These are phyloP conservation scores for Beauveria brongniartii DNA, from an alignment of 2,329 filamentous ascomycete species.

Conservation along the genomic window DNA sequence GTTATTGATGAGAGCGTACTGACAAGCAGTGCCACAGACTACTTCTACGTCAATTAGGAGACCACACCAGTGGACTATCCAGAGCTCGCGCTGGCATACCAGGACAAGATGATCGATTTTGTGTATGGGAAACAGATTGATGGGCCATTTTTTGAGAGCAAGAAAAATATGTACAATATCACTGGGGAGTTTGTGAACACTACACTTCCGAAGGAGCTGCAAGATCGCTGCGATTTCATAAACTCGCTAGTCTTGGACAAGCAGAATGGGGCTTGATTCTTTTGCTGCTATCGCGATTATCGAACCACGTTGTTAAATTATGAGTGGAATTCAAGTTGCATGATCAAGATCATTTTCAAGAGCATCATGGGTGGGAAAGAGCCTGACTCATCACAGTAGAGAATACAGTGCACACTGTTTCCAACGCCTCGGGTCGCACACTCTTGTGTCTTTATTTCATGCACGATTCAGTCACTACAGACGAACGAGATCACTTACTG, in stretches of 20 bases:
- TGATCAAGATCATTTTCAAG: too few species aligned
- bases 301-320: not conserved
- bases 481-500: fast-evolving
- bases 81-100: slow-evolving; percentile 10
- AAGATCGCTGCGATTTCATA: slow-evolving; percentile 12
- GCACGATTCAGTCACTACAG: not conserved
- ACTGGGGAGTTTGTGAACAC: slow-evolving; percentile 7
- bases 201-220: not conserved
- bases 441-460: not conserved
- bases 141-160: slow-evolving; percentile 12
- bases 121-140: slow-evolving; percentile 11
- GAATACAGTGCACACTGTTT: not conserved
- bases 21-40: slow-evolving; percentile 8
- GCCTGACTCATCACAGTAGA: not conserved
- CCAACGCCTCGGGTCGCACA: not conserved
- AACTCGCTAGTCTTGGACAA: slow-evolving; percentile 11
- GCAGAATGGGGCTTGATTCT: slow-evolving; percentile 8
- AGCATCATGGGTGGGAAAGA: not conserved
- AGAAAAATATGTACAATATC: slow-evolving; percentile 12
- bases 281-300: not conserved
- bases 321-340: not conserved
- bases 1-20: not conserved
- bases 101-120: slow-evolving; percentile 14
- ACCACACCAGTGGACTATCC: slow-evolving; percentile 9
- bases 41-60: slow-evolving; percentile 12